Evolutionary conservation across 495 filamentous ascomycete species (phyloP).

Genomic region (Xylaria castorea): DNA sequence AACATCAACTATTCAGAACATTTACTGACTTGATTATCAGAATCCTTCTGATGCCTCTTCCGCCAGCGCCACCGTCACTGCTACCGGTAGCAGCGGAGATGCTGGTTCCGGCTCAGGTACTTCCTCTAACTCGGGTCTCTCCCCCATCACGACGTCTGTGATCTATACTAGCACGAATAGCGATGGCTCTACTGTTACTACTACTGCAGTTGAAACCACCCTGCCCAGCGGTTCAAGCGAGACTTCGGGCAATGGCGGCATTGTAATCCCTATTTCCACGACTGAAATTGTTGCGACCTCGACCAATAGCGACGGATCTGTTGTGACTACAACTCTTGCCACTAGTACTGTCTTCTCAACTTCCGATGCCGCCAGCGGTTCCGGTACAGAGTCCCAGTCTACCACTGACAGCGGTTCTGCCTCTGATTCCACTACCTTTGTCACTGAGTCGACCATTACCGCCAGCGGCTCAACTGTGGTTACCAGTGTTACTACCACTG

Average conservation of each 20-base stretch:
- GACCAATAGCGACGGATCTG: constrained; percentile 38
- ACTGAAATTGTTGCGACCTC: constrained; percentile 39
- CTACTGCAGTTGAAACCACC: constrained; percentile 20
- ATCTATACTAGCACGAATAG: constrained; percentile 22
- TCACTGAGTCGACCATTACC: constrained; percentile 39
- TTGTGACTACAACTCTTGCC: constrained; percentile 32
- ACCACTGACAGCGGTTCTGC: constrained; percentile 32
- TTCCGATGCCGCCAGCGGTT: constrained; percentile 29
- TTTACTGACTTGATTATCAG: constrained; percentile 15
- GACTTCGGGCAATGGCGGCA: constrained; percentile 15
- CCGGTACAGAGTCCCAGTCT: constrained; percentile 35
- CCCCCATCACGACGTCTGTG: constrained; percentile 38
- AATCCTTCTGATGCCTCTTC: constrained; percentile 22
- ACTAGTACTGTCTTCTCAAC: constrained; percentile 39
- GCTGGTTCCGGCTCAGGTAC: background rate
- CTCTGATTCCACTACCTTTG: constrained; percentile 31
- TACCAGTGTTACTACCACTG: constrained; percentile 37
- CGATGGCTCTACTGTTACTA: constrained; percentile 24
- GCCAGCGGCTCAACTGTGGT: constrained; percentile 44
- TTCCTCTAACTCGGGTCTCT: constrained; percentile 23
- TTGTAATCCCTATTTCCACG: constrained; percentile 36
- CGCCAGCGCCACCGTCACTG: constrained; percentile 33
- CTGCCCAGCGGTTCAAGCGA: background rate
- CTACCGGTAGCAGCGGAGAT: constrained; percentile 13
- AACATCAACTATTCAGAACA: background rate